Evolutionary conservation across 2,329 filamentous ascomycete genomes (phyloP), one percentile per base, ranked within the genome.

Genomic region (Colletotrichum orchidophilum): DNA sequence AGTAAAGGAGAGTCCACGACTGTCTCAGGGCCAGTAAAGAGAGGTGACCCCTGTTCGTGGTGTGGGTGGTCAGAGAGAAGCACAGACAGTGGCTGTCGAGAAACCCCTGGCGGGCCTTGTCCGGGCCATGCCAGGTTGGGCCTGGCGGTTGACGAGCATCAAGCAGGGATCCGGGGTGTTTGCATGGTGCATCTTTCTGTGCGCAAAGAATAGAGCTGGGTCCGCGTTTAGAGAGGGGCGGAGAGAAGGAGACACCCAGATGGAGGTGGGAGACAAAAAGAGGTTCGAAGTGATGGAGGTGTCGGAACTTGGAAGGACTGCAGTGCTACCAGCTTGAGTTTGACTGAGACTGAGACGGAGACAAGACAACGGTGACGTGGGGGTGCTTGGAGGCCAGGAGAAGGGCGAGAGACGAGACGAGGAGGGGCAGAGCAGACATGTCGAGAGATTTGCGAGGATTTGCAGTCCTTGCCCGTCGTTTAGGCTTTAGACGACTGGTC

Each of bases 31-130:
- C 53, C 52, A 61, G 53, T 70, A 21, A 68, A 64, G 65, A 69
- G 60, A 33, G 46, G 33, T 55, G 35, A 70, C 49, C 65, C 69
- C 27, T 53, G 69, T 72, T 46, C 24, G 50, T 33, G 66, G 66
- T 72, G 66, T 71, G 68, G 63, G 66, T 72, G 69, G 69, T 72
- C 54, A 70, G 64, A 71, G 64, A 26, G 27, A 49, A 69, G 69
- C 69, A 72, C 69, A 65, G 69, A 72, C 66, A 57, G 69, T 71
- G 69, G 66, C 69, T 70, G 57, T 71, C 52, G 68, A 71, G 63
- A 50, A 33, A 50, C 64, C 68, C 39, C 68, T 63, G 67, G 68
- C 63, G 50, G 68, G 52, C n/a, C 63, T 57, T 71, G 68, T 71
- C 59, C n/a, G 60, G 69, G 42, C 46, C n/a, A 59, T 54, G 35